Percentiles rank a stretch among this genome's conserved stretches.
These are phyloP conservation scores for Gracilariopsis chorda DNA, from an alignment of 23 red algal species.

Conservation along the genomic window DNA sequence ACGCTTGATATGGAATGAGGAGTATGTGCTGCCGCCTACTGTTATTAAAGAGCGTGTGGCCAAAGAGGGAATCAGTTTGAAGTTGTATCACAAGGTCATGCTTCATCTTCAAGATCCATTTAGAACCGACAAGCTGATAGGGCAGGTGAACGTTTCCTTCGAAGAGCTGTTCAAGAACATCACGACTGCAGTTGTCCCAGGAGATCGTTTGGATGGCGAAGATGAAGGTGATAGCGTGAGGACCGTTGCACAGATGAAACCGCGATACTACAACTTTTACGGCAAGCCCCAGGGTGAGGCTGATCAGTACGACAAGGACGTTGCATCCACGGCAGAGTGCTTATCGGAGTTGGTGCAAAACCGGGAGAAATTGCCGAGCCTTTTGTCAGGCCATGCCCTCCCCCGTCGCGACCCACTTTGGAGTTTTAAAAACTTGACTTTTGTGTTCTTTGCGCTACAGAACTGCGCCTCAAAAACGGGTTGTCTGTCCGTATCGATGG, in stretches of 20 bases:
- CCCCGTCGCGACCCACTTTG: slow-evolving; percentile 50
- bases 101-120: not conserved
- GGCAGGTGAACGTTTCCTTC: slow-evolving; percentile 44
- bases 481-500: slow-evolving; percentile 30
- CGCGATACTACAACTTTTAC: slow-evolving; percentile 91
- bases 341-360: slow-evolving; percentile 69
- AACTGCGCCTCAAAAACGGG: slow-evolving; percentile 48
- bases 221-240: slow-evolving; percentile 47
- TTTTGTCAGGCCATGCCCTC: slow-evolving; percentile 45
- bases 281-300: slow-evolving; percentile 38
- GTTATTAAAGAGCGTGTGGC: slow-evolving; percentile 48
- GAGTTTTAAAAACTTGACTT: slow-evolving; percentile 69
- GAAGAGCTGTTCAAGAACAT: slow-evolving; percentile 52
- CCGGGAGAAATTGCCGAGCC: slow-evolving; percentile 32
- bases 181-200: slow-evolving; percentile 45
- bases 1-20: slow-evolving; percentile 71
- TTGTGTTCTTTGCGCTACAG: slow-evolving; percentile 53
- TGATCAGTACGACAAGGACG: slow-evolving; percentile 62
- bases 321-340: slow-evolving; percentile 66
- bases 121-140: slow-evolving; percentile 43
- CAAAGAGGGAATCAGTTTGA: slow-evolving; percentile 48
- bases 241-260: slow-evolving; percentile 55
- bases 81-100: slow-evolving; percentile 44
- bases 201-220: slow-evolving; percentile 60
- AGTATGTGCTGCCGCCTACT: slow-evolving; percentile 56